Evolutionary conservation across 139 green algal species (phyloP), one percentile per base, ranked within the genome.

Genomic region (Chlamydomonas incerta): DNA sequence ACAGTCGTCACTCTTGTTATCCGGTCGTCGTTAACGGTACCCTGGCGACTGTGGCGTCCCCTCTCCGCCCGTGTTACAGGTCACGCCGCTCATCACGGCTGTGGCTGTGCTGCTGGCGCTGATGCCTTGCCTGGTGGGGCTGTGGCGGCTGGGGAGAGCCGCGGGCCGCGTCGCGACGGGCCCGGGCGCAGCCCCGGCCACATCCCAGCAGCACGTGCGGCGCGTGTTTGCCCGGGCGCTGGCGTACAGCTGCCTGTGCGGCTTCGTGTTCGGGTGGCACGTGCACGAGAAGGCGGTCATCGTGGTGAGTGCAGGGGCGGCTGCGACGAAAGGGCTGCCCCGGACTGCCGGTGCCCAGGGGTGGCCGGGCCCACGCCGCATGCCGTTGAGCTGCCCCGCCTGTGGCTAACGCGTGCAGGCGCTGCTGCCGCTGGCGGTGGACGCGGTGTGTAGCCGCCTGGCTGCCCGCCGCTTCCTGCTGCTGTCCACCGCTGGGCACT

Each of bases 261-360:
- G 93, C 55, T 98, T 97, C 83, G 92, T 98, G 89, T 93, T 95
- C 62, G 96, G 97, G 17, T 99, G 97, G 90, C 97, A 99, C 86
- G 97, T 99, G 57, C 97, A 99, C 77, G 97, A 99, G 82, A 99
- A 99, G 93, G 97, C 97, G 0, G 87, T 95, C 6, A 88, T 99
- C 20, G 93, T 93, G 81, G 92, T 96, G 37, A 50, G 41, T 13
- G 41, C 41, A n/a, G n/a, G n/a, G n/a, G n/a, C n/a, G n/a, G n/a
- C n/a, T n/a, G n/a, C n/a, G n/a, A n/a, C n/a, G n/a, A n/a, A n/a
- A n/a, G n/a, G n/a, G n/a, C n/a, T n/a, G n/a, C n/a, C n/a, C n/a
- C n/a, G n/a, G n/a, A n/a, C n/a, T n/a, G n/a, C n/a, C n/a, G n/a
- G n/a, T n/a, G n/a, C n/a, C n/a, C n/a, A n/a, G n/a, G n/a, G n/a